Percentiles rank a stretch among this genome's conserved stretches.
Conservation (phyloP, 2,329 filamentous ascomycete genomes). For the Aspergillus sp. region DNA sequence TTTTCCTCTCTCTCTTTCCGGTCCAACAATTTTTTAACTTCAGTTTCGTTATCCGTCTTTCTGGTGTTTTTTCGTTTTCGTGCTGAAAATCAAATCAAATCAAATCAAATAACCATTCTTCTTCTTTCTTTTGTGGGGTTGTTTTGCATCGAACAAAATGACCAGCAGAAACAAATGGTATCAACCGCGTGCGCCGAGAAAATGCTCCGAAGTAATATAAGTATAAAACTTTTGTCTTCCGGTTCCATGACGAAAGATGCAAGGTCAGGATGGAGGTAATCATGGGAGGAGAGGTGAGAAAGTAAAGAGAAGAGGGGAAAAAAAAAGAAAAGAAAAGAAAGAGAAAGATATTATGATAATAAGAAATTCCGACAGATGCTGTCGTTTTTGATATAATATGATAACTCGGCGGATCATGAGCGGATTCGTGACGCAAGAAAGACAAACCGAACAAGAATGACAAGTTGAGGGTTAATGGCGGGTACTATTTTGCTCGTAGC, state of each 20-base stretch:
- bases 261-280: neutral
- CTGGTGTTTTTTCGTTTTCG: neutral
- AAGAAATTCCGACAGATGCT: neutral
- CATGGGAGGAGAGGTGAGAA: conserved; percentile 1
- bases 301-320: conserved; percentile 7
- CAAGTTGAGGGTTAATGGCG: conserved; percentile 25
- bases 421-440: neutral
- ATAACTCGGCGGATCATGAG: neutral
- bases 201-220: conserved; percentile 29
- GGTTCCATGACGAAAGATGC: conserved; percentile 6
- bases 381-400: neutral
- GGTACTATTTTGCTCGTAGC: conserved; percentile 42
- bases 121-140: neutral
- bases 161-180: conserved; percentile 27
- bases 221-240: conserved; percentile 29
- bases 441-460: conserved; percentile 5
- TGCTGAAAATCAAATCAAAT: no score
- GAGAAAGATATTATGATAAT: conserved; percentile 12
- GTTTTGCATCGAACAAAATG: neutral
- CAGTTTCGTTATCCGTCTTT: neutral
- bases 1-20: conserved; percentile 19
- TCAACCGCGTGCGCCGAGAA: conserved; percentile 35
- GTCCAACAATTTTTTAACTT: conserved; percentile 24
- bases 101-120: conserved; percentile 2
- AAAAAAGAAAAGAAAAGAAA: conserved; percentile 6